A percentile compares a stretch with the other conserved stretches of the same genome.
Evolutionary conservation across 2,329 filamentous ascomycete genomes (phyloP).

Genomic region (Juglanconis oblonga): DNA sequence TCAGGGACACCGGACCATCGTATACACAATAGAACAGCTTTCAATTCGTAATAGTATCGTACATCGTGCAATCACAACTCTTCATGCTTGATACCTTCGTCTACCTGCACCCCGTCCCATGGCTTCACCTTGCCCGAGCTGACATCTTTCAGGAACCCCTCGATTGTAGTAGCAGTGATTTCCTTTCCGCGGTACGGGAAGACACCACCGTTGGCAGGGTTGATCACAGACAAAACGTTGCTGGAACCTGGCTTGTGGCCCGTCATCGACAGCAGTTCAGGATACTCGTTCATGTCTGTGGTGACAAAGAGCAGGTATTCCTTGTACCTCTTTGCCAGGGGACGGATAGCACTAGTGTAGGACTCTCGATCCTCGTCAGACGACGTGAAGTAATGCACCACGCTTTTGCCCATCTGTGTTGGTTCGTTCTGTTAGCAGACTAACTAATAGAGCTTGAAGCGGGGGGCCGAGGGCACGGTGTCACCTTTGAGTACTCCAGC

Average conservation of each 20-base stretch:
- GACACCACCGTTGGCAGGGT: conserved; percentile 40
- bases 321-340: conserved; percentile 41
- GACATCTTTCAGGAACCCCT: conserved; percentile 43
- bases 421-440: conserved; percentile 16
- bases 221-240: conserved; percentile 41
- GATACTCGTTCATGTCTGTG: conserved; percentile 43
- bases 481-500: conserved; percentile 36
- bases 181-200: conserved; percentile 35
- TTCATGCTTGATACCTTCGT: conserved; percentile 16
- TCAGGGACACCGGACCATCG: too few species aligned
- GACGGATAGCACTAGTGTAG: conserved; percentile 34
- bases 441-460: conserved; percentile 25
- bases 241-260: conserved; percentile 31
- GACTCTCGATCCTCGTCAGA: conserved; percentile 29
- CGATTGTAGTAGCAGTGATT: conserved; percentile 34
- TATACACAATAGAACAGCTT: background rate
- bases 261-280: conserved; percentile 38
- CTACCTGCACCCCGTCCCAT: conserved; percentile 26
- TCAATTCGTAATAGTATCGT: background rate
- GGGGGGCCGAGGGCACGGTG: conserved; percentile 5
- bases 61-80: conserved; percentile 9
- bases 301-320: conserved; percentile 49
- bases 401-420: conserved; percentile 25
- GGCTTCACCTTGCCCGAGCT: conserved; percentile 39
- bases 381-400: conserved; percentile 33